Evolutionary conservation across 257 asterid genomes (phyloP).

Genomic region (Avicennia marina): DNA sequence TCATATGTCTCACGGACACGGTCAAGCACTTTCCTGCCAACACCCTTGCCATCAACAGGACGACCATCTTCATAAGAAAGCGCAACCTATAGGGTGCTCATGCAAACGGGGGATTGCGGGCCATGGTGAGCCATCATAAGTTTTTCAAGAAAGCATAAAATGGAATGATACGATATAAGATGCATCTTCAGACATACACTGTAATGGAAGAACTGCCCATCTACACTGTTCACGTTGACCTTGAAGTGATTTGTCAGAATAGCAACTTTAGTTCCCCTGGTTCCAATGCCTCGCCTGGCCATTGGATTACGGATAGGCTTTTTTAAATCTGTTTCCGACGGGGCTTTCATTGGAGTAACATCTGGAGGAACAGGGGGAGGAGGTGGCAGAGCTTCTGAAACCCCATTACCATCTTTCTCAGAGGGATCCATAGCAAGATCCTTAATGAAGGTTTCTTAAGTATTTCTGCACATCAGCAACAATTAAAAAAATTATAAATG

Average conservation of each 20-base stretch:
- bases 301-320: slow-evolving; percentile 60
- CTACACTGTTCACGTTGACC: slow-evolving; percentile 59
- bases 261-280: slow-evolving; percentile 65
- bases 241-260: slow-evolving; percentile 82
- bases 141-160: not conserved
- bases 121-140: not conserved
- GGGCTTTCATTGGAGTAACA: slow-evolving; percentile 51
- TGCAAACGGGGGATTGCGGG: not conserved
- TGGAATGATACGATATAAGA: not conserved
- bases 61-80: slow-evolving; percentile 86
- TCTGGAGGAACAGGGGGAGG: slow-evolving; percentile 81
- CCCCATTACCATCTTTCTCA: slow-evolving; percentile 41
- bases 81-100: slow-evolving; percentile 97
- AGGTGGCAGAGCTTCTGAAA: slow-evolving; percentile 62
- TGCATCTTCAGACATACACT: slow-evolving; percentile 47
- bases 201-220: slow-evolving; percentile 81
- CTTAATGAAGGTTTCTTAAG: not conserved
- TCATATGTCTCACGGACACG: slow-evolving; percentile 71
- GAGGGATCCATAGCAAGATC: slow-evolving; percentile 36
- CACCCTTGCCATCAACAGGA: slow-evolving; percentile 90
- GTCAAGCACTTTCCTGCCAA: slow-evolving; percentile 85
- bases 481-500: too few species aligned
- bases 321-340: slow-evolving; percentile 39
- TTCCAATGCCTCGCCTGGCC: slow-evolving; percentile 77
- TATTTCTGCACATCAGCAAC: not conserved